Percentiles rank a stretch among this genome's conserved stretches.
phyloP scores from a whole-genome alignment of 495 filamentous ascomycete species.

The Neurospora intermedia region DNA sequence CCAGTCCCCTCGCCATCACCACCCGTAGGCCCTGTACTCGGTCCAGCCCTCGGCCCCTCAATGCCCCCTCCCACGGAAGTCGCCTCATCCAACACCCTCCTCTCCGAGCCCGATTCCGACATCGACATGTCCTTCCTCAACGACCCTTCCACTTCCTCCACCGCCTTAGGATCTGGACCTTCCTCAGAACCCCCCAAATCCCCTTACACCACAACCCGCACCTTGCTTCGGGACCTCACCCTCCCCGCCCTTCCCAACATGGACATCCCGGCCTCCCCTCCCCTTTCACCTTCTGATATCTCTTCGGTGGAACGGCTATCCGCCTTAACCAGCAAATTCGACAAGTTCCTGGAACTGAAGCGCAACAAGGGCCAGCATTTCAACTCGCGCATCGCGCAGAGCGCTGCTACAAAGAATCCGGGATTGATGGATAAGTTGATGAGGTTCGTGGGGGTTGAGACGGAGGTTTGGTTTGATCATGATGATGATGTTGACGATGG shows the following conservation, averaged over 20 bases:
- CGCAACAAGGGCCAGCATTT: constrained; percentile 73
- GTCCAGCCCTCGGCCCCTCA: constrained; percentile 18
- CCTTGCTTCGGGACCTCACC: constrained; percentile 67
- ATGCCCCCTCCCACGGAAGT: neutral
- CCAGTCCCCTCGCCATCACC: neutral
- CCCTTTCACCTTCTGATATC: constrained; percentile 55
- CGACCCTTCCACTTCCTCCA: neutral
- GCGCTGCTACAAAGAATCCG: constrained; percentile 68
- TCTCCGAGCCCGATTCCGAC: constrained; percentile 4
- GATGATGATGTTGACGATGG: neutral
- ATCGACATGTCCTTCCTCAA: constrained; percentile 17
- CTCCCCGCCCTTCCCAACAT: constrained; percentile 71
- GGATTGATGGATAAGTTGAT: constrained; percentile 69
- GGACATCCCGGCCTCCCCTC: constrained; percentile 76
- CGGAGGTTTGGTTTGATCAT: constrained; percentile 18
- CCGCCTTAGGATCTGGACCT: neutral
- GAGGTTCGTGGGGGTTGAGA: constrained; percentile 63
- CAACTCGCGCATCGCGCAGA: constrained; percentile 67
- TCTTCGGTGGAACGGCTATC: neutral
- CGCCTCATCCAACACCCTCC: neutral
- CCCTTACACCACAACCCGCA: constrained; percentile 57
- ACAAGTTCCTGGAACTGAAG: constrained; percentile 77
- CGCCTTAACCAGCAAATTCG: constrained; percentile 59
- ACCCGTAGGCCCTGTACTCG: constrained; percentile 25
- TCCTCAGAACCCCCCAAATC: constrained; percentile 40